phyloP scores from a whole-genome alignment of 345 rosid genomes.

The Clarkia xantiana region DNA sequence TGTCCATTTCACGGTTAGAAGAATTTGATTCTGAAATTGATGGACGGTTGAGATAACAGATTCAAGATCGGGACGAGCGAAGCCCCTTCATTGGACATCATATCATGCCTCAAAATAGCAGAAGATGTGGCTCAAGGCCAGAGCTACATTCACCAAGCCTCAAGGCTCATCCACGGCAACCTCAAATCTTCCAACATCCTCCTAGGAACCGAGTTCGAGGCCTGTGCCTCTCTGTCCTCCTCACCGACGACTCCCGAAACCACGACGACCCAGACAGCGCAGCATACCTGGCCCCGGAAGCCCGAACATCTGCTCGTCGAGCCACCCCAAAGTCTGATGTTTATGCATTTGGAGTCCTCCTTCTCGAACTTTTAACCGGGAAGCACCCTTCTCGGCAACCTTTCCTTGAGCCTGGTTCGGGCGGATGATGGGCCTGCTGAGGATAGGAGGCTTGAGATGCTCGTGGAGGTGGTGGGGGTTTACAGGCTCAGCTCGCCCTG shows the following conservation, averaged over 20 bases:
- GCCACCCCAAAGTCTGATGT: slow-evolving; percentile 66
- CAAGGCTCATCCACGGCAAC: slow-evolving; percentile 76
- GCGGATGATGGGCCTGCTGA: slow-evolving; percentile 37
- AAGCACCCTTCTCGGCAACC: slow-evolving; percentile 73
- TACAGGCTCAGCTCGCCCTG: too few species aligned
- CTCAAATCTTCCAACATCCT: slow-evolving; percentile 75
- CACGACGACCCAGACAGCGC: slow-evolving; percentile 53
- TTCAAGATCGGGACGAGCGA: slow-evolving; percentile 71
- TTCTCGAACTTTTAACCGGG: slow-evolving; percentile 78
- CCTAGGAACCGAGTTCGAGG: slow-evolving; percentile 86
- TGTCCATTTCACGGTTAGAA: too few species aligned
- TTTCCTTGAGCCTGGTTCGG: slow-evolving; percentile 54
- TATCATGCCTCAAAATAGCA: slow-evolving; percentile 91
- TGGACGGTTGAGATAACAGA: too few species aligned
- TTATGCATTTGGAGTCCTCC: slow-evolving; percentile 67
- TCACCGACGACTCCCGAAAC: slow-evolving; percentile 30
- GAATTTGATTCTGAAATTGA: too few species aligned
- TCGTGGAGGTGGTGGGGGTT: neutral
- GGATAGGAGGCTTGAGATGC: slow-evolving; percentile 6
- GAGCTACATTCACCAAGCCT: slow-evolving; percentile 74
- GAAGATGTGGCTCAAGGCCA: slow-evolving; percentile 90
- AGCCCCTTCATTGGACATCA: slow-evolving; percentile 94
- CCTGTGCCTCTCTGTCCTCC: too few species aligned
- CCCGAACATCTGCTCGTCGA: slow-evolving; percentile 42
- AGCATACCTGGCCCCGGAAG: slow-evolving; percentile 69